phyloP scores from a whole-genome alignment of 2,329 filamentous ascomycete species.

The Epichloe bromicola region DNA sequence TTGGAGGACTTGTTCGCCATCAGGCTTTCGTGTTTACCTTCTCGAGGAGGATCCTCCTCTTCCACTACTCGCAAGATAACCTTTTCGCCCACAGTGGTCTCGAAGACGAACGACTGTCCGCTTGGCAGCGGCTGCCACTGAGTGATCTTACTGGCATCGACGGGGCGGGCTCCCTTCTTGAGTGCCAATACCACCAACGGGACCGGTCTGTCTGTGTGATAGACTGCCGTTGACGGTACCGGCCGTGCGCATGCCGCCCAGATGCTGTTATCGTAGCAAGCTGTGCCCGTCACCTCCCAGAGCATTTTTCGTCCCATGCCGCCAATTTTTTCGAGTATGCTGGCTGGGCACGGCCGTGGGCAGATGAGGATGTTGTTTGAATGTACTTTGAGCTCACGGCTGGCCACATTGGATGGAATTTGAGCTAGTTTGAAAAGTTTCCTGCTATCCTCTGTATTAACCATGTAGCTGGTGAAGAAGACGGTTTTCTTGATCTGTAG shows the following conservation, averaged over 20 bases:
- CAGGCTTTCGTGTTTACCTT: slow-evolving; percentile 50
- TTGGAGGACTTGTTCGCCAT: slow-evolving; percentile 48
- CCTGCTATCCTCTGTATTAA: slow-evolving; percentile 57
- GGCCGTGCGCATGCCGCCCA: slow-evolving; percentile 79
- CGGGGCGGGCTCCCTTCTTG: slow-evolving; percentile 59
- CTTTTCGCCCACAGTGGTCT: slow-evolving; percentile 78
- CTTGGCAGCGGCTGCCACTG: slow-evolving; percentile 68
- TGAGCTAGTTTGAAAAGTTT: slow-evolving; percentile 58
- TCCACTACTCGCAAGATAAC: slow-evolving; percentile 75
- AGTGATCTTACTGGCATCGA: slow-evolving; percentile 69
- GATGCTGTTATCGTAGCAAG: slow-evolving; percentile 62
- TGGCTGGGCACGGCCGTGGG: slow-evolving; percentile 57
- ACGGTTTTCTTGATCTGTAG: slow-evolving; percentile 75
- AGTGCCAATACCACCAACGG: slow-evolving; percentile 77
- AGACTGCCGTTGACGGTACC: slow-evolving; percentile 49
- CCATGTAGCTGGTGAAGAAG: slow-evolving; percentile 86
- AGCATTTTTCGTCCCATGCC: slow-evolving; percentile 72
- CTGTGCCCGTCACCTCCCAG: slow-evolving; percentile 73
- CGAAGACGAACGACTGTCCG: slow-evolving; percentile 62
- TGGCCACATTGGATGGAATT: slow-evolving; percentile 46
- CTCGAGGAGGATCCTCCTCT: slow-evolving; percentile 45
- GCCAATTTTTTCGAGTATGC: slow-evolving; percentile 70
- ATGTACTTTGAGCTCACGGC: slow-evolving; percentile 64
- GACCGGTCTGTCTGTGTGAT: slow-evolving; percentile 66
- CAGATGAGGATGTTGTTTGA: slow-evolving; percentile 88